Base-by-base conservation (phyloP, 257 asterid genomes). In the Lantana camara region DNA sequence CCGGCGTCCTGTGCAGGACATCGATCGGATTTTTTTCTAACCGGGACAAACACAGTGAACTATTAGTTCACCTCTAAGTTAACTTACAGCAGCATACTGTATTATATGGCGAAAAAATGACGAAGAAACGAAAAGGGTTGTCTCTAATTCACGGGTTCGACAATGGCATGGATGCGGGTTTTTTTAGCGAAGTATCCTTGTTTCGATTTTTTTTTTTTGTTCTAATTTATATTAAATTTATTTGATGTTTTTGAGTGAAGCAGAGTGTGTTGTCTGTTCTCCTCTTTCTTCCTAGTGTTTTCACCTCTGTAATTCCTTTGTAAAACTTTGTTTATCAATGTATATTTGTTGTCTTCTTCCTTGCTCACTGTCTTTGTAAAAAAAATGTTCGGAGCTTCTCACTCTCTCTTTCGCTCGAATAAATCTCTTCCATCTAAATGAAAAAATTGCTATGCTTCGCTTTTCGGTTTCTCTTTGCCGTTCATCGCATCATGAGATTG, bases 121-220 rank as follows among this genome's bases (percentile, higher is more conserved):
- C n/a, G 23, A 9, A 58, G 58, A 19, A 21, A 19, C 24, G 9
- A 58, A 56, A 52, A 15, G 30, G 53, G 70, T 68, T 63, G 68
- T 50, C 77, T 75, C 67, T 71, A 69, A 73, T 77, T 68, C 67
- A 72, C n/a, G n/a, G n/a, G n/a, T 68, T 69, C 76, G 64, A 79
- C 69, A 29, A 68, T 67, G 83, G 84, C 91, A 84, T 81, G 98
- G 95, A 91, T 91, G 95, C 91, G 60, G 66, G 69, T 85, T 84
- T 35, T 27, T 35, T 88, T 88, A 75, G 82, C 67, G 79, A 5
- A 70, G 96, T 83, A 73, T 85, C 90, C 94, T 73, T 79, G 89
- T 83, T 80, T 68, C 19, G 7, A n/a, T 12, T 49, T 8, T 7
- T 35, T 38, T 44, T 41, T 53, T 29, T 53, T 27, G 51, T 51